Conservation (phyloP, 1,139 yeast species). For the Debaryomyces nepalensis region DNA sequence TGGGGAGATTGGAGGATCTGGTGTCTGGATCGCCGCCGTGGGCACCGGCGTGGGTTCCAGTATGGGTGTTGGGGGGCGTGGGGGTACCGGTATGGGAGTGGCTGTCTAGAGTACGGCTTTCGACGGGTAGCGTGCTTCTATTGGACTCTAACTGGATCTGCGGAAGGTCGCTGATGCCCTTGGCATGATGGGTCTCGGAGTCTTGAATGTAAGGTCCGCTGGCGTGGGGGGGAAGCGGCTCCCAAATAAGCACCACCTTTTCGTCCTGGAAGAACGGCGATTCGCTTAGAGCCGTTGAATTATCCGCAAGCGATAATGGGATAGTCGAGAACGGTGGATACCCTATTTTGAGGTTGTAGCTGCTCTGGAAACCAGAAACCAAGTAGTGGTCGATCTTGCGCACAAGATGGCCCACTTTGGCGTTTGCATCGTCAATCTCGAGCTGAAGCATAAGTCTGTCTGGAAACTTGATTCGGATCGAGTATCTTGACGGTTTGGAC, state of each 20-base stretch:
- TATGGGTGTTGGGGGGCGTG: background rate
- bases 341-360: conserved; percentile 40
- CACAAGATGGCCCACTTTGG: conserved; percentile 49
- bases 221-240: conserved; percentile 20
- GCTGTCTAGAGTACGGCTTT: no score
- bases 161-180: conserved; percentile 40
- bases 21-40: conserved; percentile 27
- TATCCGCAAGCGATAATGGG: conserved; percentile 33
- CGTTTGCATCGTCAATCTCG: conserved; percentile 42
- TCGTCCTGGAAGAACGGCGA: conserved; percentile 40
- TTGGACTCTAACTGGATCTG: conserved; percentile 42
- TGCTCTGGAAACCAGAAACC: conserved; percentile 40
- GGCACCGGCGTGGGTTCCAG: conserved; percentile 12
- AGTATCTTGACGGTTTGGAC: conserved; percentile 30
- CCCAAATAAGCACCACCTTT: conserved; percentile 44
- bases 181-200: conserved; percentile 20
- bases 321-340: conserved; percentile 51
- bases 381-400: conserved; percentile 41
- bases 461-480: conserved; percentile 57
- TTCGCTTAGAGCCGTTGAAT: conserved; percentile 36
- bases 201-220: conserved; percentile 30
- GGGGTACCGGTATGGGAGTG: conserved; percentile 3
- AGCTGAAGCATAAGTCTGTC: conserved; percentile 55
- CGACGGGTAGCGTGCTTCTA: conserved; percentile 34
- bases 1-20: conserved; percentile 25